Conservation (phyloP, 1,284 basidiomycete genomes). For the Ustilago hordei region DNA sequence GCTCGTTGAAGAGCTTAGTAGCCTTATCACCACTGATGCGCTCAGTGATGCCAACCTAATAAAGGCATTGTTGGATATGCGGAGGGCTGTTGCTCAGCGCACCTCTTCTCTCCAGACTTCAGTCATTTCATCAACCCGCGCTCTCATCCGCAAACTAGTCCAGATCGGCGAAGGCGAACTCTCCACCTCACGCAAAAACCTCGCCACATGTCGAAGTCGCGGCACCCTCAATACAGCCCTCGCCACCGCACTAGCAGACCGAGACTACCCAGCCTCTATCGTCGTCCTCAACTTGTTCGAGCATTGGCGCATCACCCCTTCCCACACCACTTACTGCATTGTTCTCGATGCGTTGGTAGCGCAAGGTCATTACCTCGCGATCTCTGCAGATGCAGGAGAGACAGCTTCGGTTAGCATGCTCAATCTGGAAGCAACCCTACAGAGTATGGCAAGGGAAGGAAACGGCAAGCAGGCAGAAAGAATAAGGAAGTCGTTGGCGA, state of each 20-base stretch:
- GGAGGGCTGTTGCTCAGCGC: slow-evolving; percentile 6
- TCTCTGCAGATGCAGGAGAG: slow-evolving; percentile 5
- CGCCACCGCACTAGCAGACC: slow-evolving; percentile 23
- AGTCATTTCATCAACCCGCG: slow-evolving; percentile 23
- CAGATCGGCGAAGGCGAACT: slow-evolving; percentile 26
- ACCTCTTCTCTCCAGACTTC: background rate
- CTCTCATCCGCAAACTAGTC: slow-evolving; percentile 25
- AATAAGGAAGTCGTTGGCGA: slow-evolving; percentile 2
- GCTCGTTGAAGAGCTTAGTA: slow-evolving; percentile 17
- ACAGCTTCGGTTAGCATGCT: slow-evolving; percentile 11
- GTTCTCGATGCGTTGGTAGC: slow-evolving; percentile 20
- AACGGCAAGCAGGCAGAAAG: slow-evolving; percentile 12
- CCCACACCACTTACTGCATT: slow-evolving; percentile 26
- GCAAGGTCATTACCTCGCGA: slow-evolving; percentile 25
- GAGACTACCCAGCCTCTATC: slow-evolving; percentile 37
- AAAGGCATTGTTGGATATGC: slow-evolving; percentile 21
- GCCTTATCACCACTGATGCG: background rate
- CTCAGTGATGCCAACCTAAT: slow-evolving; percentile 17
- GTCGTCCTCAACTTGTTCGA: slow-evolving; percentile 43
- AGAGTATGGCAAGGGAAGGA: slow-evolving; percentile 21
- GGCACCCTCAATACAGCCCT: slow-evolving; percentile 40
- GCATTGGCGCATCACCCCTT: slow-evolving; percentile 30
- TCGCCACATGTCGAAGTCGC: slow-evolving; percentile 21
- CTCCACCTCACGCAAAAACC: background rate
- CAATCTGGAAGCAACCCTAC: slow-evolving; percentile 22